Evolutionary conservation across 2,329 filamentous ascomycete genomes (phyloP), one percentile per base, ranked within the genome.

Genomic region (Fusarium illudens): DNA sequence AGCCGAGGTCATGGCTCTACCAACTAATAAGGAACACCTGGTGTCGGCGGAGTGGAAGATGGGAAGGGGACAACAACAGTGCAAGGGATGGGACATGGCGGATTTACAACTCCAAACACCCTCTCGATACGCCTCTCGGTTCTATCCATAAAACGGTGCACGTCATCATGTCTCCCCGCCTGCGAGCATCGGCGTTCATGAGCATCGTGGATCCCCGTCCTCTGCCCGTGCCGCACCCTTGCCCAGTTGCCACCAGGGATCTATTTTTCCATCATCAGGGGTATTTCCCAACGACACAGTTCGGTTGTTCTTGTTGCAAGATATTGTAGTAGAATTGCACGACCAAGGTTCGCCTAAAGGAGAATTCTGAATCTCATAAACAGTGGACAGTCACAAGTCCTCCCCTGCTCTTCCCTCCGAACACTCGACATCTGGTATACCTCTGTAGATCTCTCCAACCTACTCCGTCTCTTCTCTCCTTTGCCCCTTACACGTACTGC

Each of bases 401-500:
- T 67, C 63, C 48, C 56, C 58, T 59, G 55, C 58, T 54, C 58
- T 46, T 51, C 58, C 52, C 66, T 42, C 65, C 53, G 59, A 70
- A 51, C 55, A 58, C 63, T 48, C 53, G 19, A 48, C 55, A 42
- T 52, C 62, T 73, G 64, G 67, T 73, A 72, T 74, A 64, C 52
- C 55, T 58, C 60, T 70, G 49, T 50, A 46, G 58, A 60, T 42
- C 52, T 19, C 32, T n/a, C 51, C 58, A 46, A 12, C 20, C 48
- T 59, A 34, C 62, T 52, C 50, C 51, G 33, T 51, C 56, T 46
- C 20, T 52, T 42, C 29, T 52, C 37, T 56, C n/a, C 13, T 37
- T 12, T 27, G 48, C 61, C 48, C 57, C 79, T 84, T 91, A 96
- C 78, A 96, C 92, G 78, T 96, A 97, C 86, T 96, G 93, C 59